Percentiles rank a stretch among this genome's conserved stretches.
These are phyloP conservation scores for Xylaria grammica DNA, from an alignment of 495 filamentous ascomycete genomes.

Conservation along the genomic window DNA sequence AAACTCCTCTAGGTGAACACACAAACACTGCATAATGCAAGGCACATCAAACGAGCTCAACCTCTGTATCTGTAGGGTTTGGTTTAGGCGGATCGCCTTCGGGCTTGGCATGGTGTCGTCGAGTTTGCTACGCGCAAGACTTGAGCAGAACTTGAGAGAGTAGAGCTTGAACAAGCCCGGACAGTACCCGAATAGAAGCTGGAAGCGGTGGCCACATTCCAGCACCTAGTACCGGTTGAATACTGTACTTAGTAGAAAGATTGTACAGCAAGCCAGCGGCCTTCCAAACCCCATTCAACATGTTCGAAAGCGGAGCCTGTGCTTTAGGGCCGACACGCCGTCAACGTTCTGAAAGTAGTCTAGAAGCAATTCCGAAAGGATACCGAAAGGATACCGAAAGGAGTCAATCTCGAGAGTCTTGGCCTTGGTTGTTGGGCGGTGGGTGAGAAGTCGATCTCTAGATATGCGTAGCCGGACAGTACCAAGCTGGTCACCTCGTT, in stretches of 20 bases:
- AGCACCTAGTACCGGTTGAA: background rate
- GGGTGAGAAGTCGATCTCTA: too few species aligned
- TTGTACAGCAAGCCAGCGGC: background rate
- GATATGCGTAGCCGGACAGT: too few species aligned
- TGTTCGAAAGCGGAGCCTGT: background rate
- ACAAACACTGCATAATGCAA: conserved; percentile 21
- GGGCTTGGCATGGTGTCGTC: background rate
- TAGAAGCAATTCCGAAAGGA: too few species aligned
- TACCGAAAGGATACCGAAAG: too few species aligned
- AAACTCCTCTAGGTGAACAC: background rate
- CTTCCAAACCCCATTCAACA: background rate
- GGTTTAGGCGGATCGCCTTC: conserved; percentile 10
- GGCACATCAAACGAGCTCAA: conserved; percentile 11
- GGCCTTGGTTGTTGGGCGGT: conserved; percentile 6
- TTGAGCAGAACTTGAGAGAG: too few species aligned
- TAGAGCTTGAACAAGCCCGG: too few species aligned
- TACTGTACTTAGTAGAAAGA: too few species aligned
- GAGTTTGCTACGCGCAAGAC: too few species aligned
- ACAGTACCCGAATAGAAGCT: too few species aligned
- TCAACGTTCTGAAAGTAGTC: too few species aligned
- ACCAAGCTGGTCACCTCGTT: too few species aligned
- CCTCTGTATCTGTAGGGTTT: background rate
- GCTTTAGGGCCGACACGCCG: background rate
- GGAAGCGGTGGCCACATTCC: background rate
- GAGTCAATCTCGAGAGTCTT: too few species aligned